Conservation (phyloP, 140 eudicot species). For the Bidens hawaiensis region DNA sequence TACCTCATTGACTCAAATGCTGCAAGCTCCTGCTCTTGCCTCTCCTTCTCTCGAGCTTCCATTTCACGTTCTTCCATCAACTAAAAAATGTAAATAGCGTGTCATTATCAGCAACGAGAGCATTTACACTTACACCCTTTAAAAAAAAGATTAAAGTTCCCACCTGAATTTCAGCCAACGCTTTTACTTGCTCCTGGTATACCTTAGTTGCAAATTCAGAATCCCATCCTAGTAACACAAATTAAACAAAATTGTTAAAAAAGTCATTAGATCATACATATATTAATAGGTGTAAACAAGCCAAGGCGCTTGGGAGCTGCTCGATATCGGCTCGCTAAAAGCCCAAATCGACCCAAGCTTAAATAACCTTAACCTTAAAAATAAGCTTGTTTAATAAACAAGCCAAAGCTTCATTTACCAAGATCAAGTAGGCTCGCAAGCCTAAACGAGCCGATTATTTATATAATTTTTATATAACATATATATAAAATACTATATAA, state of each 20-base stretch:
- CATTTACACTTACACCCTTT: not conserved
- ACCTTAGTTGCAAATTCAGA: slow-evolving; percentile 89
- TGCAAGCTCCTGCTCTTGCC: slow-evolving; percentile 30
- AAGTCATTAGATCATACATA: not conserved
- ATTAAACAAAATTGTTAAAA: not conserved
- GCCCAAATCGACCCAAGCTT: no score
- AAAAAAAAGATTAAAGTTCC: not conserved
- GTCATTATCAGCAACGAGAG: not conserved
- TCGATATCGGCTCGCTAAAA: no score
- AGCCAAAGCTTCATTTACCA: no score
- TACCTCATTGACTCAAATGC: slow-evolving; percentile 61
- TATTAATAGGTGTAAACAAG: no score
- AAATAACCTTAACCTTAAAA: no score
- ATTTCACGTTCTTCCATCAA: slow-evolving; percentile 81
- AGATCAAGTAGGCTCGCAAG: no score
- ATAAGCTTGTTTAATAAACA: no score
- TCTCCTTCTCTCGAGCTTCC: slow-evolving; percentile 88
- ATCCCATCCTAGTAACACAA: slow-evolving; percentile 77
- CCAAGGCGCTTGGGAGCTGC: no score
- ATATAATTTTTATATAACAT: no score
- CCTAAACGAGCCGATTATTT: no score
- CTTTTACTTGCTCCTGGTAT: slow-evolving; percentile 90
- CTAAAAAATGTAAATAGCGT: slow-evolving; percentile 25
- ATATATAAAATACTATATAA: no score
- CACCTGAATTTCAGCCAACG: slow-evolving; percentile 90